A percentile compares a stretch with the other conserved stretches of the same genome.
Evolutionary conservation across 2,329 filamentous ascomycete genomes (phyloP).

Genomic region (Paramyrothecium sp.): DNA sequence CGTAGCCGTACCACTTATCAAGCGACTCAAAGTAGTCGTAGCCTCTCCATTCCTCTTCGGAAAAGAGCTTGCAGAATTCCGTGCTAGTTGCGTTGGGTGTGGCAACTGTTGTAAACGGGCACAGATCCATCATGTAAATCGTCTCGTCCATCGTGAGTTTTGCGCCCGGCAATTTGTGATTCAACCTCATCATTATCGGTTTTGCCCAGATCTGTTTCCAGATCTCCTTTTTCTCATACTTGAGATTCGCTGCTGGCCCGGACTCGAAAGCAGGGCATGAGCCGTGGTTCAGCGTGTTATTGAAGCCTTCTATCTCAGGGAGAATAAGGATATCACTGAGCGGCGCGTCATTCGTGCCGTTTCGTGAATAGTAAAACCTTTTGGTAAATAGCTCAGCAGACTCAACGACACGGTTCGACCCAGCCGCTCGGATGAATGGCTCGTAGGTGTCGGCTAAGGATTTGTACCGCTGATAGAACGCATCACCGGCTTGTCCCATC

Average conservation of each 20-base stretch:
- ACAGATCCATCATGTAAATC: conserved; percentile 81
- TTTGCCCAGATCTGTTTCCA: conserved; percentile 67
- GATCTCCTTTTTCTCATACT: conserved; percentile 45
- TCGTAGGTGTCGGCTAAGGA: conserved; percentile 53
- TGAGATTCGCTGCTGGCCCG: conserved; percentile 47
- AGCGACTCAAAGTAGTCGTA: conserved; percentile 83
- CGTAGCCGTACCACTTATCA: conserved; percentile 82
- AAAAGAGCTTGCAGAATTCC: conserved; percentile 76
- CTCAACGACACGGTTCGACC: conserved; percentile 67
- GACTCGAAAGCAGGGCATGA: conserved; percentile 70
- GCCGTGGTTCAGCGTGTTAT: conserved; percentile 80
- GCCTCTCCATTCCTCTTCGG: conserved; percentile 66
- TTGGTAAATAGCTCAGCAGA: conserved; percentile 75
- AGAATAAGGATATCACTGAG: conserved; percentile 63
- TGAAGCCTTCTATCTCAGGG: conserved; percentile 62
- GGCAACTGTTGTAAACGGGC: conserved; percentile 80
- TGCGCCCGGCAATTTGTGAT: conserved; percentile 64
- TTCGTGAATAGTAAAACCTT: conserved; percentile 61
- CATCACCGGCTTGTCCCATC: conserved; percentile 71
- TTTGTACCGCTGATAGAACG: conserved; percentile 74
- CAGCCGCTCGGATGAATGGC: conserved; percentile 72
- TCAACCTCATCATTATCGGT: conserved; percentile 67
- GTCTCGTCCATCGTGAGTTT: conserved; percentile 63
- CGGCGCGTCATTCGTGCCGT: conserved; percentile 37
- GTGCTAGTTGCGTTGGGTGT: conserved; percentile 51